These are phyloP conservation scores for Ophiostoma montium DNA, from an alignment of 2,329 filamentous ascomycete genomes.

Conservation along the genomic window DNA sequence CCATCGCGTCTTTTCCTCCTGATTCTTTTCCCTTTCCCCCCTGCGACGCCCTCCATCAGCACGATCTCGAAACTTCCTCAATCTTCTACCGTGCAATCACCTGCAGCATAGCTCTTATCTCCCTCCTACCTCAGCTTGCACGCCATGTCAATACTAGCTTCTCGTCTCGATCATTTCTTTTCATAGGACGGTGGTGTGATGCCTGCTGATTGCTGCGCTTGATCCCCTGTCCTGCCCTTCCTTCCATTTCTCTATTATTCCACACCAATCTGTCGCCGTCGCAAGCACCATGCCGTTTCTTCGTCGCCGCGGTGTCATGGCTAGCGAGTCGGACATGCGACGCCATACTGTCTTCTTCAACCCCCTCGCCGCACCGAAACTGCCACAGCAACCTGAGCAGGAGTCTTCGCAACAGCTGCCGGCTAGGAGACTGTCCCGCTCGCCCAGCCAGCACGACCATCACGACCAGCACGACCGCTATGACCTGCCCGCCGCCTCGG, in stretches of 20 bases:
- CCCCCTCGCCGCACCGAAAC: slow-evolving; percentile 15
- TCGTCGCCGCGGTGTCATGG: slow-evolving; percentile 45
- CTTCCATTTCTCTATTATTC: background rate
- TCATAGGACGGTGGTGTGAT: slow-evolving; percentile 4
- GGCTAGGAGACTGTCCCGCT: background rate
- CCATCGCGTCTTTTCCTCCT: background rate
- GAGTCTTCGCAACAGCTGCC: slow-evolving; percentile 1
- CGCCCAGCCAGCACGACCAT: background rate
- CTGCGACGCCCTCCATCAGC: too few species aligned
- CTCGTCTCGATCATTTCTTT: slow-evolving; percentile 4
- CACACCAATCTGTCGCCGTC: slow-evolving; percentile 10
- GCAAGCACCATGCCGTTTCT: slow-evolving; percentile 38
- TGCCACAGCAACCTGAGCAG: slow-evolving; percentile 3
- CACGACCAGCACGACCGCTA: background rate
- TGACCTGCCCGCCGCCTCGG: background rate
- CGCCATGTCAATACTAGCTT: slow-evolving; percentile 7
- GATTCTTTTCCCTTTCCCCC: too few species aligned
- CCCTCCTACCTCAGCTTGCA: background rate
- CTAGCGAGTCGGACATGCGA: slow-evolving; percentile 45
- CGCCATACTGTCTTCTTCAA: slow-evolving; percentile 28
- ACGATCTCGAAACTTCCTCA: too few species aligned
- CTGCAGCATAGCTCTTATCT: background rate
- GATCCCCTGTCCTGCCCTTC: background rate
- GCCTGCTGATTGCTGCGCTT: background rate
- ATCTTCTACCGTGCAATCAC: too few species aligned